These are phyloP conservation scores for Fusarium austroafricanum DNA, from an alignment of 2,329 filamentous ascomycete genomes.

Conservation along the genomic window DNA sequence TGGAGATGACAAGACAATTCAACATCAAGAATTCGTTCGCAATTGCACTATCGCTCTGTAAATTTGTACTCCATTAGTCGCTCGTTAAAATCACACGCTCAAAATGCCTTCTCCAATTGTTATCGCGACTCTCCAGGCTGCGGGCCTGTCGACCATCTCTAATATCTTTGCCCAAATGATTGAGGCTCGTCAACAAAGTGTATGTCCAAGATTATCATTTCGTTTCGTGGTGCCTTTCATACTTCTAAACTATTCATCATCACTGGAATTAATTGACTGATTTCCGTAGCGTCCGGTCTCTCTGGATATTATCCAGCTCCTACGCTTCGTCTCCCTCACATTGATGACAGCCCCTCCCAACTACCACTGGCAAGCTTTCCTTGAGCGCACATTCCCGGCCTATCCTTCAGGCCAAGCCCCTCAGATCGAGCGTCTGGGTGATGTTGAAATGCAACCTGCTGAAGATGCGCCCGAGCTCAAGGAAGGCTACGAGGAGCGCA, in stretches of 20 bases:
- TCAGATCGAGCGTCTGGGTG: constrained; percentile 27
- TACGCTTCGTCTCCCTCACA: constrained; percentile 66
- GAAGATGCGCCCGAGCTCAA: constrained; percentile 42
- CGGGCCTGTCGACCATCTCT: constrained; percentile 62
- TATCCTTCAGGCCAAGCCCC: constrained; percentile 43
- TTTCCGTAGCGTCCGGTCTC: constrained; percentile 50
- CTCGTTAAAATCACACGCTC: constrained; percentile 1
- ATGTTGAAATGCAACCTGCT: constrained; percentile 48
- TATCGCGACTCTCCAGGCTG: constrained; percentile 65
- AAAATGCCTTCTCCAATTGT: constrained; percentile 63
- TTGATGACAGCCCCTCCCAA: constrained; percentile 67
- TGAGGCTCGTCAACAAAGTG: constrained; percentile 59
- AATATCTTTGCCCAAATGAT: constrained; percentile 68
- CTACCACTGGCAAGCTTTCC: constrained; percentile 67
- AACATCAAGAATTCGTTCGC: background rate
- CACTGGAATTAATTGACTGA: background rate
- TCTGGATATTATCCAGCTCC: constrained; percentile 60
- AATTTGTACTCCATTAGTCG: background rate
- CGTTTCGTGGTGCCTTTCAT: background rate
- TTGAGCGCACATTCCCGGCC: constrained; percentile 65
- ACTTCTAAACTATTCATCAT: too few relatives aligned
- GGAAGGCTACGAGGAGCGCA: constrained; percentile 36
- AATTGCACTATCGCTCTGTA: background rate
- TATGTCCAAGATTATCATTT: constrained; percentile 38
- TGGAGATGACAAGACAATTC: constrained; percentile 8